phyloP scores from a whole-genome alignment of 2,329 filamentous ascomycete species.

The Aureobasidium subglaciale region DNA sequence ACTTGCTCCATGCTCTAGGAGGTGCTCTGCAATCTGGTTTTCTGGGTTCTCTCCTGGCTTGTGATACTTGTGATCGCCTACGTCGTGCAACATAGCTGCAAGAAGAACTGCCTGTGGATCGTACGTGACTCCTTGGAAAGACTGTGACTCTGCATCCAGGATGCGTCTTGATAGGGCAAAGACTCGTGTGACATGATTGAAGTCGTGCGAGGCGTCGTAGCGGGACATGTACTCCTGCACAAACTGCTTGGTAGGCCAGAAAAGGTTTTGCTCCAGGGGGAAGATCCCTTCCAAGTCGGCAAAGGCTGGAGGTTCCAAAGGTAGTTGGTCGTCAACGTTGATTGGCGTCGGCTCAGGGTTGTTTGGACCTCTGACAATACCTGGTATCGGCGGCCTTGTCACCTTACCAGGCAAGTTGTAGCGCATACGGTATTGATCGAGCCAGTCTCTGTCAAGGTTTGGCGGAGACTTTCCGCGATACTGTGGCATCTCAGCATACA shows the following conservation, averaged over 20 bases:
- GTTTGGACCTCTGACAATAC: constrained; percentile 10
- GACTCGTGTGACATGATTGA: constrained; percentile 74
- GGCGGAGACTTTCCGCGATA: constrained; percentile 18
- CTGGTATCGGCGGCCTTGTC: constrained; percentile 10
- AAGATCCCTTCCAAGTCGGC: constrained; percentile 15
- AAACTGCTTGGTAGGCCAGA: constrained; percentile 44
- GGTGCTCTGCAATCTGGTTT: constrained; percentile 49
- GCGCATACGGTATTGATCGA: constrained; percentile 20
- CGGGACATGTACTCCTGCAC: constrained; percentile 65
- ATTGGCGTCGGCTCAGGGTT: background rate
- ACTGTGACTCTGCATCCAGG: constrained; percentile 42
- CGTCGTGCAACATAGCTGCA: constrained; percentile 62
- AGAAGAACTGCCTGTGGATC: constrained; percentile 58
- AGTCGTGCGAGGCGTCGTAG: constrained; percentile 85
- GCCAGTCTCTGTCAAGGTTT: constrained; percentile 19
- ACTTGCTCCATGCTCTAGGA: constrained; percentile 51
- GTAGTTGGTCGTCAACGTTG: background rate
- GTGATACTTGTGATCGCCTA: constrained; percentile 79
- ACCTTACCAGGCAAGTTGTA: constrained; percentile 18
- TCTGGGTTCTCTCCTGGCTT: constrained; percentile 43
- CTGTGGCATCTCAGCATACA: constrained; percentile 19
- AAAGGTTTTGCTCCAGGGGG: constrained; percentile 20
- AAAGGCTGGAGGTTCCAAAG: constrained; percentile 16
- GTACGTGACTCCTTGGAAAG: constrained; percentile 31
- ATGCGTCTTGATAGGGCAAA: constrained; percentile 63